These are phyloP conservation scores for Gossypium anomalum DNA, from an alignment of 345 rosid genomes.

Conservation along the genomic window DNA sequence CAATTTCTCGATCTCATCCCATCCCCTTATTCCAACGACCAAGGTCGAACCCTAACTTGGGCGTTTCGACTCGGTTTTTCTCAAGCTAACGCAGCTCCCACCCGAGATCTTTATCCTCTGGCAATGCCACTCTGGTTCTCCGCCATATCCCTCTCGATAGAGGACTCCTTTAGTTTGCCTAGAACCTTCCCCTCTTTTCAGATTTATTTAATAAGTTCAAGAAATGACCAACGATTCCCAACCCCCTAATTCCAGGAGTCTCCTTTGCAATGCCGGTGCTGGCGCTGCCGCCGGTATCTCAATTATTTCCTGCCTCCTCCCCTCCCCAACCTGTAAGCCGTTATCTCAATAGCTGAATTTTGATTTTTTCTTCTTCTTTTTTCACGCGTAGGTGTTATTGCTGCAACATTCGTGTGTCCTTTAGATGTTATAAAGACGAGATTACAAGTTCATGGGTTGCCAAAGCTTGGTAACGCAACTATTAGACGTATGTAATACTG, in stretches of 20 bases:
- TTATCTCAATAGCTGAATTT: background rate
- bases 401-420: slow-evolving; percentile 90
- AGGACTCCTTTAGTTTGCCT: slow-evolving; percentile 41
- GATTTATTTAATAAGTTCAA: slow-evolving; percentile 16
- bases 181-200: slow-evolving; percentile 10
- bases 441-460: slow-evolving; percentile 86
- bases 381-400: slow-evolving; percentile 52
- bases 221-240: slow-evolving; percentile 53
- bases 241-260: slow-evolving; percentile 41
- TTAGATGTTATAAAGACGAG: slow-evolving; percentile 89
- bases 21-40: background rate
- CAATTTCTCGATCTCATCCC: background rate
- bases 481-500: slow-evolving; percentile 38
- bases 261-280: slow-evolving; percentile 82
- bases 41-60: slow-evolving; percentile 6
- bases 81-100: slow-evolving; percentile 7
- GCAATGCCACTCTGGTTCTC: slow-evolving; percentile 84
- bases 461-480: slow-evolving; percentile 34
- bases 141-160: slow-evolving; percentile 59
- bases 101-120: slow-evolving; percentile 22
- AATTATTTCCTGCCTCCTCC: background rate
- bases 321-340: too few relatives aligned
- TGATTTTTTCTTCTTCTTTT: background rate
- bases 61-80: slow-evolving; percentile 2
- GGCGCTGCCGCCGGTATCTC: slow-evolving; percentile 83